phyloP scores from a whole-genome alignment of 345 rosid genomes.

The Eutrema yunnanense region DNA sequence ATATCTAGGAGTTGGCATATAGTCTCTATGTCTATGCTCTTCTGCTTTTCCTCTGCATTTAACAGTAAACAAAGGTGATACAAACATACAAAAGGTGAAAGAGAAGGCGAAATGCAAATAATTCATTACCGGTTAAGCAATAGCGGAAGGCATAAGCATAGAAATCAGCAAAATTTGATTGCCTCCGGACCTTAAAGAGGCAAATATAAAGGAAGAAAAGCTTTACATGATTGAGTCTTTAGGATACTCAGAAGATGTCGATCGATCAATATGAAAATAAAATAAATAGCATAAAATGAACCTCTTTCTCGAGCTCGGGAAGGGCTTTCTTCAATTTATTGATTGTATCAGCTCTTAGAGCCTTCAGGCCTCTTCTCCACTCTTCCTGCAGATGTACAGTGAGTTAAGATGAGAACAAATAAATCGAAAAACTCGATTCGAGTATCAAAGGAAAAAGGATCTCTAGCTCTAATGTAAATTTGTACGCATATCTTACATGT shows the following conservation, averaged over 20 bases:
- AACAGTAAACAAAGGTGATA: conserved; percentile 2
- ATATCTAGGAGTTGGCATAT: conserved; percentile 75
- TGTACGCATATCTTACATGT: conserved; percentile 42
- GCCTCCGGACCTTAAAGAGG: conserved; percentile 57
- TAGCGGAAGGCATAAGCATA: conserved; percentile 81
- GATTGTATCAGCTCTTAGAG: conserved; percentile 58
- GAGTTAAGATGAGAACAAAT: not conserved
- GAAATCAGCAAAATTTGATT: conserved; percentile 69
- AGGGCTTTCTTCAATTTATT: conserved; percentile 71
- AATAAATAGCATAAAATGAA: conserved; percentile 16
- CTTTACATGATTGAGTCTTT: not conserved
- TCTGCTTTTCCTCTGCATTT: conserved; percentile 82
- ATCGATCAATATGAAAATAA: not conserved
- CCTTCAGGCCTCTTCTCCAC: conserved; percentile 79
- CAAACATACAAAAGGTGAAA: not conserved
- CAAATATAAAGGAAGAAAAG: conserved; percentile 2
- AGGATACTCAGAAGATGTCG: not conserved
- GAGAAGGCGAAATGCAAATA: not conserved
- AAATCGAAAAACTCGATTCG: not conserved
- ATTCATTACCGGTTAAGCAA: conserved; percentile 72
- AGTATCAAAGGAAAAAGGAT: not conserved
- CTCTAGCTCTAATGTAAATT: not conserved
- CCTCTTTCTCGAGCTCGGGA: conserved; percentile 85
- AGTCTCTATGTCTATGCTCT: conserved; percentile 84
- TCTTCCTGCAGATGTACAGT: conserved; percentile 55